These are phyloP conservation scores for Phanerodontia chrysosporium DNA, from an alignment of 768 basidiomycete genomes.

Conservation along the genomic window DNA sequence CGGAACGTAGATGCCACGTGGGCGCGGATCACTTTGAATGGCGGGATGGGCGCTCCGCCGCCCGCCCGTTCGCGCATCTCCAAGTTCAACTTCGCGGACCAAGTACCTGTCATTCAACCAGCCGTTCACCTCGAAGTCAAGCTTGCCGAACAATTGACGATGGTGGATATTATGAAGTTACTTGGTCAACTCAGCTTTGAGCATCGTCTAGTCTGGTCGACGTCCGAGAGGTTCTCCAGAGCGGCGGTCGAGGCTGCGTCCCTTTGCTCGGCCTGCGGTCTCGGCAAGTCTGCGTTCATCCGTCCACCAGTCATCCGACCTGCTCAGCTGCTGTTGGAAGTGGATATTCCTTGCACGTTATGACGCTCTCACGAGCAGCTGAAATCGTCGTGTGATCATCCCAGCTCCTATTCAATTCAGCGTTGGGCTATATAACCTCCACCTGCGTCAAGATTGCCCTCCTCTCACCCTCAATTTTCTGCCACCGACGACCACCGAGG, in stretches of 20 bases:
- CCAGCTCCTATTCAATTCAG: neutral
- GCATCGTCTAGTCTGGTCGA: too few species aligned
- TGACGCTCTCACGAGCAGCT: neutral
- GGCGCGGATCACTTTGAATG: neutral
- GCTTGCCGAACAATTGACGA: too few species aligned
- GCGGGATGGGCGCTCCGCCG: neutral
- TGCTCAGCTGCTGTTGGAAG: neutral
- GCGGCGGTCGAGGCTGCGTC: too few species aligned
- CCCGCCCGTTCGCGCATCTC: neutral
- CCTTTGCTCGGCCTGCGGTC: too few species aligned
- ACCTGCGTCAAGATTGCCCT: neutral
- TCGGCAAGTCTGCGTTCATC: neutral
- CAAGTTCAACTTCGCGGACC: too few species aligned
- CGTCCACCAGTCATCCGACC: neutral
- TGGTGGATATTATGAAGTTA: too few species aligned
- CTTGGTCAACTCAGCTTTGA: too few species aligned
- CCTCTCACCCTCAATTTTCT: neutral
- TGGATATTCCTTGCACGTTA: neutral
- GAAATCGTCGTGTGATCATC: neutral
- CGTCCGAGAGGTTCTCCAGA: too few species aligned
- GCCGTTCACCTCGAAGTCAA: too few species aligned
- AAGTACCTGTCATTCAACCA: too few species aligned
- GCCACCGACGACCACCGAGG: neutral
- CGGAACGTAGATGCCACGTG: neutral
- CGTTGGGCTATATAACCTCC: neutral